A percentile compares a stretch with the other conserved stretches of the same genome.
These are phyloP conservation scores for Tetrapyrgos nigripes DNA, from an alignment of 1,284 basidiomycete species.

Conservation along the genomic window DNA sequence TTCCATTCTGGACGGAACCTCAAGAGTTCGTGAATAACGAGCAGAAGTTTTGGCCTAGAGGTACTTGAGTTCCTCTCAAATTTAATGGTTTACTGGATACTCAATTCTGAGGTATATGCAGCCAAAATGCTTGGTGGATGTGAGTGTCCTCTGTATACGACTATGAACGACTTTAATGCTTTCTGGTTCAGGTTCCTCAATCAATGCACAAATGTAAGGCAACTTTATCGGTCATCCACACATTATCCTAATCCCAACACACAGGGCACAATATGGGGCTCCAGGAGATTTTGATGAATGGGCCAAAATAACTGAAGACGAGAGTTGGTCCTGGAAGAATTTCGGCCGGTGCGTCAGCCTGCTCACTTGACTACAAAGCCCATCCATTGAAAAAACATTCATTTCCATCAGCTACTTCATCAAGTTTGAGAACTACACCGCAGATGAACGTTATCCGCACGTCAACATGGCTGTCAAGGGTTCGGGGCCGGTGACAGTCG, in stretches of 20 bases:
- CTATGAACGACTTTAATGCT: background rate
- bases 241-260: background rate
- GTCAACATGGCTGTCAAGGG: conserved; percentile 56
- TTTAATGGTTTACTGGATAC: background rate
- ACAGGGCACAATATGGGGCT: conserved; percentile 70
- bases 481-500: conserved; percentile 57
- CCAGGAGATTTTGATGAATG: conserved; percentile 77
- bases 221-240: background rate
- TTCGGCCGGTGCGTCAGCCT: conserved; percentile 47
- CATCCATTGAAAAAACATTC: background rate
- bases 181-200: conserved; percentile 55
- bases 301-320: conserved; percentile 58
- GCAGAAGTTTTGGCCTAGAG: conserved; percentile 66
- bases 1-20: conserved; percentile 60
- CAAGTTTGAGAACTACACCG: conserved; percentile 64
- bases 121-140: conserved; percentile 75
- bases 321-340: conserved; percentile 67
- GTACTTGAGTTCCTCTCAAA: conserved; percentile 38
- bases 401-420: conserved; percentile 55
- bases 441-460: conserved; percentile 50
- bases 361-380: background rate
- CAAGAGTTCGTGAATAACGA: conserved; percentile 54
- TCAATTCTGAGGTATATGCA: conserved; percentile 26
- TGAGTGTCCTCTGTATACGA: conserved; percentile 37
- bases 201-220: conserved; percentile 69